Percentiles rank a stretch among this genome's conserved stretches.
Conservation (phyloP, 1,284 basidiomycete species). For the Prillingera fragicola region DNA sequence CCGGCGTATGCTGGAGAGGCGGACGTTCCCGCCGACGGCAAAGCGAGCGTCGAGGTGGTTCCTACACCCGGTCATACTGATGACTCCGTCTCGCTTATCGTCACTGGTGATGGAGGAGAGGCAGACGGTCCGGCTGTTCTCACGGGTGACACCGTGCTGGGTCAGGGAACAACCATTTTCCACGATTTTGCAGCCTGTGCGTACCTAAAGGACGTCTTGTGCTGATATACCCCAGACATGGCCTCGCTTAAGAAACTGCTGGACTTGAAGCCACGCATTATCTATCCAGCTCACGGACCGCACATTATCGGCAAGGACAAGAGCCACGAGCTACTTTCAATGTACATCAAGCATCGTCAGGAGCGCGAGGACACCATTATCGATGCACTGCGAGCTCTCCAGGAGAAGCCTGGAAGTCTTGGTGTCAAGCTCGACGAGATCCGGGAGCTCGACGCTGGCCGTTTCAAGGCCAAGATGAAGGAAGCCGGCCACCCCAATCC, state of each 20-base stretch:
- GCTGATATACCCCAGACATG: slow-evolving; percentile 27
- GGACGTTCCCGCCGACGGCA: slow-evolving; percentile 34
- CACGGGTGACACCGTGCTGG: slow-evolving; percentile 86
- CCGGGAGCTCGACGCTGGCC: slow-evolving; percentile 8
- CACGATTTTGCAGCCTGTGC: slow-evolving; percentile 72
- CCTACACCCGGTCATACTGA: slow-evolving; percentile 86
- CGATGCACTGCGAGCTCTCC: slow-evolving; percentile 15
- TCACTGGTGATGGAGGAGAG: slow-evolving; percentile 49
- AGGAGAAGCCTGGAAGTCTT: slow-evolving; percentile 7
- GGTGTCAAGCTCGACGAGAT: slow-evolving; percentile 14
- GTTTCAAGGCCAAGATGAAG: not conserved
- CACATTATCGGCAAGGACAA: slow-evolving; percentile 52
- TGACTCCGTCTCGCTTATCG: slow-evolving; percentile 72
- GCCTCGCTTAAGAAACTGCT: slow-evolving; percentile 38
- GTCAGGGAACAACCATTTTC: slow-evolving; percentile 85
- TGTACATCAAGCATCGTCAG: slow-evolving; percentile 75
- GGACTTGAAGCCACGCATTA: slow-evolving; percentile 34
- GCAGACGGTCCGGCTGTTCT: slow-evolving; percentile 62
- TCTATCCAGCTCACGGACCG: slow-evolving; percentile 88
- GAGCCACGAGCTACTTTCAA: slow-evolving; percentile 52
- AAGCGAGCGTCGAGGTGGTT: slow-evolving; percentile 57
- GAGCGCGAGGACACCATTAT: slow-evolving; percentile 73
- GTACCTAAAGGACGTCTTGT: too few relatives aligned
- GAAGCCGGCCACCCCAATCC: too few relatives aligned
- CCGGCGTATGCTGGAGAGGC: slow-evolving; percentile 25